Conservation (phyloP, 2,329 filamentous ascomycete species). For the Fusarium papillatum region DNA sequence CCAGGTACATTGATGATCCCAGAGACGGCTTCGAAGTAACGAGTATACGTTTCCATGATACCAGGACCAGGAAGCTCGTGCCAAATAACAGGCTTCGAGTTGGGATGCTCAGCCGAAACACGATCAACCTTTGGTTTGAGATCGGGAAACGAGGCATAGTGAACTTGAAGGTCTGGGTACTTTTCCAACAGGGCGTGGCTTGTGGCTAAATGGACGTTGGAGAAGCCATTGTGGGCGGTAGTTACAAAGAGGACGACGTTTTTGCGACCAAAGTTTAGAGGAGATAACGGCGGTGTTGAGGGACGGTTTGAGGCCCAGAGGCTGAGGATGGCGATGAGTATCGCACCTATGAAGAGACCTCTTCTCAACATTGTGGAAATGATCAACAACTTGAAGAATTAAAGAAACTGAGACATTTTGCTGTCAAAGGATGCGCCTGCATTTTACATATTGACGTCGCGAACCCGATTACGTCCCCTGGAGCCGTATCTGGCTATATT, state of each 20-base stretch:
- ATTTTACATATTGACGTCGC: not conserved
- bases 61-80: conserved; percentile 39
- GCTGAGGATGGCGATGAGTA: not conserved
- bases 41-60: conserved; percentile 23
- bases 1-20: conserved; percentile 39
- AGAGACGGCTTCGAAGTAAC: conserved; percentile 21
- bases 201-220: conserved; percentile 53
- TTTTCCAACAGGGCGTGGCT: conserved; percentile 48
- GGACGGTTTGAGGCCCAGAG: not conserved
- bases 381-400: not conserved
- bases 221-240: conserved; percentile 49
- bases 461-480: not conserved
- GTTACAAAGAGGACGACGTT: conserved; percentile 52
- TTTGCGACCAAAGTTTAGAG: conserved; percentile 23
- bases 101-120: conserved; percentile 20
- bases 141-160: conserved; percentile 49
- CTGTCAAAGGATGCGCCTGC: not conserved
- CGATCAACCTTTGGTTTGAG: conserved; percentile 30
- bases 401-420: not conserved
- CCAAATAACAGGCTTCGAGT: conserved; percentile 37
- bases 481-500: not conserved
- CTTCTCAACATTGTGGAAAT: not conserved
- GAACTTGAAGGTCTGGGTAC: conserved; percentile 47
- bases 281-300: not conserved
- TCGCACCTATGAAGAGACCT: not conserved